phyloP scores from a whole-genome alignment of 441 rosid species.

The Aleurites moluccanus region DNA sequence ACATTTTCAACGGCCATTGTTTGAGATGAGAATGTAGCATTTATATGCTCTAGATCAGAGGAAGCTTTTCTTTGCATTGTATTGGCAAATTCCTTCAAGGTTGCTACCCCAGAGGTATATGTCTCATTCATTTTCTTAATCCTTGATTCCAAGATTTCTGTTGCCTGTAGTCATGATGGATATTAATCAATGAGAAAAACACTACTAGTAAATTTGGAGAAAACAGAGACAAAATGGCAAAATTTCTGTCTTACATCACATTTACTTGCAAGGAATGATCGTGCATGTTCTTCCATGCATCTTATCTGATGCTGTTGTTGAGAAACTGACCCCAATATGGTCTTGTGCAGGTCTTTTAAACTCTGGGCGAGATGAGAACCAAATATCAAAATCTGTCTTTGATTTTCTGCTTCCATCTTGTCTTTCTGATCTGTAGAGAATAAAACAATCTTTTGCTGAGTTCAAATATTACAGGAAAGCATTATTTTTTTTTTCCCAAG shows the following conservation, averaged over 20 bases:
- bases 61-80: slow-evolving; percentile 48
- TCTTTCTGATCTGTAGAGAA: slow-evolving; percentile 61
- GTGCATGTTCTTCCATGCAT: slow-evolving; percentile 76
- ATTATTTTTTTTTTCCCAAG: background rate
- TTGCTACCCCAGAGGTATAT: slow-evolving; percentile 48
- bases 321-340: slow-evolving; percentile 73
- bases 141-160: slow-evolving; percentile 52
- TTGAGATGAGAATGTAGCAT: slow-evolving; percentile 45
- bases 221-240: background rate
- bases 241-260: slow-evolving; percentile 60
- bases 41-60: slow-evolving; percentile 51
- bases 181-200: slow-evolving; percentile 10
- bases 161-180: slow-evolving; percentile 53
- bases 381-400: slow-evolving; percentile 57
- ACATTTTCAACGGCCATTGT: slow-evolving; percentile 54
- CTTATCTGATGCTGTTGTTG: slow-evolving; percentile 82
- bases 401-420: slow-evolving; percentile 76
- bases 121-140: slow-evolving; percentile 54
- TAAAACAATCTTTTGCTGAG: background rate
- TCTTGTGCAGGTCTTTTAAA: slow-evolving; percentile 64
- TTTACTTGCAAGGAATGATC: slow-evolving; percentile 66
- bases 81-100: slow-evolving; percentile 54
- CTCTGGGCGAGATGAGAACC: slow-evolving; percentile 87
- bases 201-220: background rate
- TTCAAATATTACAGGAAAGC: background rate